Base-by-base conservation (phyloP, 805 yeast genomes). In the Candida dajiaensis region DNA sequence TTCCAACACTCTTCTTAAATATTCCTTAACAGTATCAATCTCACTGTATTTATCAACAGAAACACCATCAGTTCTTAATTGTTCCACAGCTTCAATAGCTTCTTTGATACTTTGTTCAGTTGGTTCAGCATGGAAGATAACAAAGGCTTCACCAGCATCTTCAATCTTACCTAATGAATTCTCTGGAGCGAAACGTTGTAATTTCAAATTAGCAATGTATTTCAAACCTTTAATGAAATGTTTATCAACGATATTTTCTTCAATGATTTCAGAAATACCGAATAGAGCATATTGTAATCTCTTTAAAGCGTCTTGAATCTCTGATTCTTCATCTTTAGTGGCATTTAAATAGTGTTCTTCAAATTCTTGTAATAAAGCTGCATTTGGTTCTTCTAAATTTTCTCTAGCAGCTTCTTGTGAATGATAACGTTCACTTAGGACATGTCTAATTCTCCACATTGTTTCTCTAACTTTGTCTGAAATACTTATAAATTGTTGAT, bases 401-500 rank as follows among this genome's bases (percentile, higher is more conserved):
- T 66, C 71, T 55, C 73, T 74, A 1, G 84, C 87, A 49, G 80
- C 72, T 52, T 76, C 80, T 58, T 76, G 80, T 0, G 90, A 80
- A 49, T 78, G 78, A 54, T 84, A 85, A 62, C 99, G 78, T 67
- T 92, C 99, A 54, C 88, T 79, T 40, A 92, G 72, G 4, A 88
- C 96, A 63, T 85, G 92, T 63, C 88, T 84, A 58, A 92, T 87
- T 56, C 87, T 75, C 80, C 81, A 73, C 89, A 85, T 81, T 1
- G 89, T 76, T 29, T 72, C 70, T 54, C 80, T 71, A 38, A 85
- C 69, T 45, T 69, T 68, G 11, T 72, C 75, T 29, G 57, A 52
- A n/a, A 41, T 42, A 13, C 45, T 50, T 39, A 52, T 33, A 45
- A 57, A 59, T 36, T 56, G 57, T 38, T 72, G 65, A 31, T 68